These are phyloP conservation scores for Phytophthora aleatoria DNA, from an alignment of 352 stramenopile species.

Conservation along the genomic window DNA sequence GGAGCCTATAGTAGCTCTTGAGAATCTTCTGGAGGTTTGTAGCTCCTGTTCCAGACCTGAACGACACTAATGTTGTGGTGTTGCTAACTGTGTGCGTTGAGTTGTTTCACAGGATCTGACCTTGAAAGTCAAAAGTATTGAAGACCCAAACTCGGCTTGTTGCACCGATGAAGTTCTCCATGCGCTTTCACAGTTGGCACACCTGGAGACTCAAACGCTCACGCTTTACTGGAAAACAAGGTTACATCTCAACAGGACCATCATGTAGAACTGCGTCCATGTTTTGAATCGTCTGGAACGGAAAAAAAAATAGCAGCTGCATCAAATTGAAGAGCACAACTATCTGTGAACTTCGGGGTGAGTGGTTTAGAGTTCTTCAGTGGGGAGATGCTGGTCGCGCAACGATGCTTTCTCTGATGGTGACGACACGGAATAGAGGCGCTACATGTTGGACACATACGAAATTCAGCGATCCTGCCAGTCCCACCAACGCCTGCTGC, in stretches of 20 bases:
- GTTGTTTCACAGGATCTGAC: conserved; percentile 35
- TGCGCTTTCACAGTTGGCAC: conserved; percentile 43
- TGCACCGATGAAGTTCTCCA: conserved; percentile 59
- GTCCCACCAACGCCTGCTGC: background rate
- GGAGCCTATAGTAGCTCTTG: conserved; percentile 32
- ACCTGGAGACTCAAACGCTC: conserved; percentile 50
- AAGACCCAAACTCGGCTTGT: conserved; percentile 31
- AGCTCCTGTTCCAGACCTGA: background rate
- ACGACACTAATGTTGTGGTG: background rate
- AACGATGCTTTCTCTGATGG: conserved; percentile 72
- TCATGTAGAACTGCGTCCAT: conserved; percentile 33
- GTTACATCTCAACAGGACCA: conserved; percentile 45
- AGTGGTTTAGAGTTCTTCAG: conserved; percentile 52
- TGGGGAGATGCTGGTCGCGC: conserved; percentile 62
- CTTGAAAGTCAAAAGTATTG: conserved; percentile 36
- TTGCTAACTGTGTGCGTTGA: conserved; percentile 1
- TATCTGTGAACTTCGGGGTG: background rate
- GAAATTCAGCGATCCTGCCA: background rate
- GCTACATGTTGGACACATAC: conserved; percentile 30
- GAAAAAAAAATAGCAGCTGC: background rate
- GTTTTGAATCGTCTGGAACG: background rate
- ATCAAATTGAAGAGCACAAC: background rate
- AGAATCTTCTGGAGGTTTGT: conserved; percentile 35
- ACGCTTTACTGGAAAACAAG: conserved; percentile 62
- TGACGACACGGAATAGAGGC: conserved; percentile 73